Evolutionary conservation across 2,329 filamentous ascomycete species (phyloP), one percentile per base, ranked within the genome.

Genomic region (Colletotrichum magnum): DNA sequence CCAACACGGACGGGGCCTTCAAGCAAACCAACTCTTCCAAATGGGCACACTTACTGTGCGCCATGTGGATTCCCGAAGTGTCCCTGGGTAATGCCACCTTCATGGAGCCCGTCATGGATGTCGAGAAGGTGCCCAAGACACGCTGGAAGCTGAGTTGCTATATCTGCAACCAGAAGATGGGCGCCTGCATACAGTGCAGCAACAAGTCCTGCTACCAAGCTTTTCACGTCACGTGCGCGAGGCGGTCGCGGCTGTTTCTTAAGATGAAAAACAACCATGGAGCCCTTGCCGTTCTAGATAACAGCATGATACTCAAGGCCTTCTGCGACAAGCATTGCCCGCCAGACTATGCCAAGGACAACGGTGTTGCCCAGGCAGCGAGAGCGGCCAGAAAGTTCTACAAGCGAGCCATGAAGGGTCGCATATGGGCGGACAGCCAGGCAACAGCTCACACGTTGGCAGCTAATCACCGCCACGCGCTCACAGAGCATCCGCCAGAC

Each of bases 41-140:
- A 82, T 99, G 96, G 96, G 94, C 95, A 28, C 96, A 99, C 86
- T 83, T 99, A 12, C 89, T 99, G 9, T 99, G 96, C 78, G 94
- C 96, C 39, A 96, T 98, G 84, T 99, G 96, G 96, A 98, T 99
- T 75, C 96, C 96, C 0, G 96, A 99, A 81, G 94, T 98, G 6
- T 95, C 94, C 4, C 89, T 99, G 58, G 96, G 95, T 15, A 99
- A 99, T 77, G 93, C 94, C 71, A 97, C 95, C 7, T 96, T 98
- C 78, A 98, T 98, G 94, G 96, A 99, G 77, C 96, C 96, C 0
- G 94, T 99, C 58, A 97, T 96, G 86, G 96, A 98, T 74, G 94
- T 99, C 43, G 96, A 99, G 78, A 98, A 98, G 80, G 95, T 99
- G 3, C 96, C 96, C 1, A 96, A 94, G 78, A 95, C 92, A 70